Conservation (phyloP, 1,139 yeast genomes). For the Debaryomyces subglobosus region DNA sequence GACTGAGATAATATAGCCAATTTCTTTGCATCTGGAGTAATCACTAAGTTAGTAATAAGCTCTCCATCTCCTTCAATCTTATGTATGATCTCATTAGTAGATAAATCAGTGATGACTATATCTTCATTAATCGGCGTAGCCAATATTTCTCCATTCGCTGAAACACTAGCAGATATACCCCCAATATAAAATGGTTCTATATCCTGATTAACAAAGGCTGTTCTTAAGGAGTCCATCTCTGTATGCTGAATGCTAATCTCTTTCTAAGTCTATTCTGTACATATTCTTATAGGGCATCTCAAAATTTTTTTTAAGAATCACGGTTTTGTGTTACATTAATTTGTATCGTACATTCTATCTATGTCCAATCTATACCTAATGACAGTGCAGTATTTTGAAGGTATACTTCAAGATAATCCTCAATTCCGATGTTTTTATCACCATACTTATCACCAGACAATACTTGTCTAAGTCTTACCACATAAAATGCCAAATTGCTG, state of each 20-base stretch:
- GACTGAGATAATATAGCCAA: conserved; percentile 82
- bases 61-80: conserved; percentile 87
- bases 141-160: conserved; percentile 63
- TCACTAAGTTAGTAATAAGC: conserved; percentile 67
- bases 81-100: conserved; percentile 59
- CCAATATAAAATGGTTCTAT: conserved; percentile 82
- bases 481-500: conserved; percentile 47
- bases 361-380: conserved; percentile 40
- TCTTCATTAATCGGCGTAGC: conserved; percentile 86
- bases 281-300: conserved; percentile 13
- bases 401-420: conserved; percentile 50
- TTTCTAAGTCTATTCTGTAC: neutral
- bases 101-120: conserved; percentile 67
- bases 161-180: conserved; percentile 72
- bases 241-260: neutral
- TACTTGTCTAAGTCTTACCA: conserved; percentile 44
- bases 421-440: conserved; percentile 43
- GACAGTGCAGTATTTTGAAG: conserved; percentile 45
- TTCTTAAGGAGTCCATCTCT: conserved; percentile 31
- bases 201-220: conserved; percentile 37
- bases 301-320: conserved; percentile 10
- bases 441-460: conserved; percentile 36
- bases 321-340: conserved; percentile 4
- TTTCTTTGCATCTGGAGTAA: conserved; percentile 75
- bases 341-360: conserved; percentile 1